Conservation (phyloP, 2,329 filamentous ascomycete genomes). For the Gnomoniopsis sp. region DNA sequence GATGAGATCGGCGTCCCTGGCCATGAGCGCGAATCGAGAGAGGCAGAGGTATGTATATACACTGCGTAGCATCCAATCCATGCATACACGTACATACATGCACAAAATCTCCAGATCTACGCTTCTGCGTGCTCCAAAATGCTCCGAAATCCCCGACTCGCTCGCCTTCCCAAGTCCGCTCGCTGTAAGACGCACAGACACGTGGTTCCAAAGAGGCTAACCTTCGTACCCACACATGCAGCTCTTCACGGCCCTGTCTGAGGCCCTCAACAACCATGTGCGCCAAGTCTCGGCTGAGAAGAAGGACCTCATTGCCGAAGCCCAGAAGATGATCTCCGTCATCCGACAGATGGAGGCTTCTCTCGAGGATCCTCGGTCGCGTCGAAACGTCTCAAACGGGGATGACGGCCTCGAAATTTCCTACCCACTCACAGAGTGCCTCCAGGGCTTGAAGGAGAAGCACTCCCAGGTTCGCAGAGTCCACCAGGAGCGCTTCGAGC, state of each 20-base stretch:
- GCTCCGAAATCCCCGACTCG: conserved; percentile 8
- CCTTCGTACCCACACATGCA: conserved; percentile 32
- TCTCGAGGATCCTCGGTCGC: conserved; percentile 70
- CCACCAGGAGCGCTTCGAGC: conserved; percentile 88
- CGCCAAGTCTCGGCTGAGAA: conserved; percentile 83
- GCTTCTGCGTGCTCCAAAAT: conserved; percentile 1
- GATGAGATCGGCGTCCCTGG: conserved; percentile 95
- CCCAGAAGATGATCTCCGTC: conserved; percentile 74
- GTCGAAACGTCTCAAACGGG: conserved; percentile 52
- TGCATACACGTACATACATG: background rate
- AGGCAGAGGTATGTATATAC: conserved; percentile 69
- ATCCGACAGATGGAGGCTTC: conserved; percentile 95
- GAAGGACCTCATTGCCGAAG: conserved; percentile 85
- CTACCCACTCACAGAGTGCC: conserved; percentile 76
- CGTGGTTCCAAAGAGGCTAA: conserved; percentile 12
- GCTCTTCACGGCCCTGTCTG: conserved; percentile 89
- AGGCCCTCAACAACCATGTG: conserved; percentile 87
- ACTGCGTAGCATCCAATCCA: background rate
- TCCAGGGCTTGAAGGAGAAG: conserved; percentile 81
- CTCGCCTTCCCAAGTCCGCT: background rate
- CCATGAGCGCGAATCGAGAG: conserved; percentile 87
- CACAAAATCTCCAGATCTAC: background rate
- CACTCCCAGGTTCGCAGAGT: conserved; percentile 74
- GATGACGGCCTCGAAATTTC: conserved; percentile 72
- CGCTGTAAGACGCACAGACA: conserved; percentile 14